Evolutionary conservation across 768 basidiomycete genomes (phyloP), one percentile per base, ranked within the genome.

Genomic region (Nevesoporus exiguus): DNA sequence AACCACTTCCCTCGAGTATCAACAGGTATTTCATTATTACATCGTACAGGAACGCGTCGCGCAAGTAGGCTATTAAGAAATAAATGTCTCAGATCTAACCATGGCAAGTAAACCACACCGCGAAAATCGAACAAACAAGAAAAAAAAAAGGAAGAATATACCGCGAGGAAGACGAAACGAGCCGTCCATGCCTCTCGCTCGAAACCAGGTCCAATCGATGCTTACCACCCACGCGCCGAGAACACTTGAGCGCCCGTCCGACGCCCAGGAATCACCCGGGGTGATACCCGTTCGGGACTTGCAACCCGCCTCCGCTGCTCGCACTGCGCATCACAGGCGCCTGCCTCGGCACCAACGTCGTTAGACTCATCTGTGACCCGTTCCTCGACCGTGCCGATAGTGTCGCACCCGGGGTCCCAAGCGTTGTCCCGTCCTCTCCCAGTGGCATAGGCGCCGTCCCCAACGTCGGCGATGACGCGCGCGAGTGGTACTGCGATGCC

Each of bases 341-440:
- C 49, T 72, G 74, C 48, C 84, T 76, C 40, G 85, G 76, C 30
- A 76, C 70, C 54, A 82, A 65, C n/a, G 72, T 74, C 34, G 81
- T 75, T 37, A 88, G 64, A 64, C 79, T 88, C 66, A 83, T 77
- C 67, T 83, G 80, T 5, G 86, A 88, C 8, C 77, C 75, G 58
- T 87, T 89, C 59, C 84, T 75, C 59, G 87, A 89, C 15, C 87
- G 80, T 46, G 81, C 73, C 3, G 49, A 55, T 46, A 66, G 55
- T 25, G 80, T 43, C 42, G 42, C n/a, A n/a, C n/a, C n/a, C n/a
- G n/a, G n/a, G n/a, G n/a, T 27, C 11, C 77, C 49, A 46, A 51
- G 27, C 31, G 34, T 60, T 55, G 55, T 60, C 37, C 39, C 54
- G 8, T 58, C 61, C 36, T 57, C 63, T 31, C 37, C 51, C 33